A percentile compares a stretch with the other conserved stretches of the same genome.
Evolutionary conservation across 129 eudicot genomes (phyloP).

Genomic region (Flaveria ramosissima): DNA sequence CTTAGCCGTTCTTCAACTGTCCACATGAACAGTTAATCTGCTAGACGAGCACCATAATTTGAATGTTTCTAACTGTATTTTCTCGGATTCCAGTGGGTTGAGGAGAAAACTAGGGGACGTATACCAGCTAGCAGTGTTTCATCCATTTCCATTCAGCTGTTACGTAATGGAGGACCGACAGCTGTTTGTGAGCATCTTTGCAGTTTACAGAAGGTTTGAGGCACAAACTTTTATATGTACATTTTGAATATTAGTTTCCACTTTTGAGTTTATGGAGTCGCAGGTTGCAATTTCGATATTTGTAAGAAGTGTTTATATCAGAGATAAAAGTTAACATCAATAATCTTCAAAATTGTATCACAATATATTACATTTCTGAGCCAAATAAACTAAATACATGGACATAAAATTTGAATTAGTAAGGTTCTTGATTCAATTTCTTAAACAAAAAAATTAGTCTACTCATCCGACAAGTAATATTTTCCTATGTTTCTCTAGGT

Average conservation of each 20-base stretch:
- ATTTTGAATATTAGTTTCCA: constrained; percentile 4
- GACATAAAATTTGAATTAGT: too few relatives aligned
- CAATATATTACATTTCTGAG: not conserved
- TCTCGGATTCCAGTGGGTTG: constrained; percentile 79
- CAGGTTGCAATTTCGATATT: not conserved
- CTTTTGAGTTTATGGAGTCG: not conserved
- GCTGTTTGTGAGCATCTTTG: constrained; percentile 95
- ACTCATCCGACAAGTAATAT: too few relatives aligned
- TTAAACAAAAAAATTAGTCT: too few relatives aligned
- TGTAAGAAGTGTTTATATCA: not conserved
- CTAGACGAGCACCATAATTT: not conserved
- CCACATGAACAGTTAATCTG: not conserved
- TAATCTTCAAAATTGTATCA: not conserved
- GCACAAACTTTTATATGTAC: constrained; percentile 17
- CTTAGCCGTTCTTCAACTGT: constrained; percentile 10
- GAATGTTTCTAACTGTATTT: not conserved
- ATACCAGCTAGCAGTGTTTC: constrained; percentile 71
- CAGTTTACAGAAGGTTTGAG: constrained; percentile 73
- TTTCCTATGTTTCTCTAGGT: too few relatives aligned
- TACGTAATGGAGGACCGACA: constrained; percentile 86
- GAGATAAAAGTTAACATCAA: constrained; percentile 6
- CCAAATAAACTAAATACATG: too few relatives aligned
- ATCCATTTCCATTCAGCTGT: constrained; percentile 76
- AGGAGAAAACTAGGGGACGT: constrained; percentile 90
- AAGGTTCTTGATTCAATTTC: too few relatives aligned